Evolutionary conservation across 2,329 filamentous ascomycete species (phyloP), one percentile per base, ranked within the genome.

Genomic region (Claviceps sp.): DNA sequence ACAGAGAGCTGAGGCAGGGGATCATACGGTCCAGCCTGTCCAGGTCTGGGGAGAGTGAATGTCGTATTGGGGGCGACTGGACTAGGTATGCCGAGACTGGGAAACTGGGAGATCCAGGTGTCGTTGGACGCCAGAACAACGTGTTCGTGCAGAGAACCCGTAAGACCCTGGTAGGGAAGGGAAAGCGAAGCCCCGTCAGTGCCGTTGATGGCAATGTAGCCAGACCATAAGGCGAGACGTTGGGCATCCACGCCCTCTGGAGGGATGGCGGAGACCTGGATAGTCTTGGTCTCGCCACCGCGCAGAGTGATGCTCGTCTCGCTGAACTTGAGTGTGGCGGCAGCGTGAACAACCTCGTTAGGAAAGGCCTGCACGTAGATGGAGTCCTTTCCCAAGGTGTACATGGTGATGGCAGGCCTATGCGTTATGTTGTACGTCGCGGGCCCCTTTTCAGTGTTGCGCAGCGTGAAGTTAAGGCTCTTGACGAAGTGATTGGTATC

Each of bases 401-500:
- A 82, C 50, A 73, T 72, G 3, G 78, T 78, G 13, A 71, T 64
- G 13, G 78, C 72, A 2, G 72, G 70, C 6, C 71, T 62, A 53
- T 80, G 69, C 26, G 68, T 69, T 9, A 84, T 64, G 5, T 68
- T 66, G 63, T 80, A 82, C 5, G 72, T 75, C 48, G 79, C 62
- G 0, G 68, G 62, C 23, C 68, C 66, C 16, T 63, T 63, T 45
- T 74, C 76, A 5, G 68, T 68, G 67, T 84, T 85, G 57, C 64
- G 70, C 56, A 85, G 69, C 39, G 68, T 73, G 60, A 84, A 79
- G 55, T 73, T 72, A 42, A 73, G 66, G 2, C 66, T 67, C 9
- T 68, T 62, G 44, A 63, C 61, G 54, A 80, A 74, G 67, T 83
- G 62, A 55, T 77, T 75, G 0, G 79, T 80, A 61, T 85, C 80